Evolutionary conservation across 495 filamentous ascomycete species (phyloP), one percentile per base, ranked within the genome.

Genomic region (Xylaria grammica): DNA sequence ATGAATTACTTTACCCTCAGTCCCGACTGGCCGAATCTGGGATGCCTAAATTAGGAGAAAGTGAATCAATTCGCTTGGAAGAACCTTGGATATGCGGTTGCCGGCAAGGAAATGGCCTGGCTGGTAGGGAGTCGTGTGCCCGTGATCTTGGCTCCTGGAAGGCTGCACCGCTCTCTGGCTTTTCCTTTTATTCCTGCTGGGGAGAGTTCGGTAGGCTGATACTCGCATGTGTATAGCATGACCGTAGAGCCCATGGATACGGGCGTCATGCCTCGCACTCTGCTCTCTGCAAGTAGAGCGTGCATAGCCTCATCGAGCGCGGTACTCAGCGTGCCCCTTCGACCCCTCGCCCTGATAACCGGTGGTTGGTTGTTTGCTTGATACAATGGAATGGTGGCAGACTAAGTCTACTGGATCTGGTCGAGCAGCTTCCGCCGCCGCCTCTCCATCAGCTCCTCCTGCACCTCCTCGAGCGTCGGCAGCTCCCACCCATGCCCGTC

Each of bases 371-470:
- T n/a, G n/a, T n/a, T n/a, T n/a, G n/a, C n/a, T n/a, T 20, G 10
- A 45, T 58, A 22, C 11, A 22, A 27, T 8, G n/a, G n/a, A 36
- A 7, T 22, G 44, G 19, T 20, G 20, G 15, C 26, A 20, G 26
- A 4, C 10, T 38, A n/a, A 27, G 36, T 53, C 60, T 67, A 69
- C 65, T 73, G 60, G 29, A 75, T 71, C 64, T 82, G 78, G 51
- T 96, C 92, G 72, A 99, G 75, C 57, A 99, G 79, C 69, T 87
- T 89, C 75, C 87, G 82, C 71, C 90, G 88, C 77, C 93, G 87
- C 77, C 93, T 85, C 70, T 98, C 94, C 30, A 99, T 82, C 60
- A 99, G 80, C 76, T 97, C 95, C 74, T 94, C 89, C 76, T 94
- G 89, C 20, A 98, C 95, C 72, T 99, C 96, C 9, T 96, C 93